Base-by-base conservation (phyloP, 306 rosid species). In the Delonix regia region DNA sequence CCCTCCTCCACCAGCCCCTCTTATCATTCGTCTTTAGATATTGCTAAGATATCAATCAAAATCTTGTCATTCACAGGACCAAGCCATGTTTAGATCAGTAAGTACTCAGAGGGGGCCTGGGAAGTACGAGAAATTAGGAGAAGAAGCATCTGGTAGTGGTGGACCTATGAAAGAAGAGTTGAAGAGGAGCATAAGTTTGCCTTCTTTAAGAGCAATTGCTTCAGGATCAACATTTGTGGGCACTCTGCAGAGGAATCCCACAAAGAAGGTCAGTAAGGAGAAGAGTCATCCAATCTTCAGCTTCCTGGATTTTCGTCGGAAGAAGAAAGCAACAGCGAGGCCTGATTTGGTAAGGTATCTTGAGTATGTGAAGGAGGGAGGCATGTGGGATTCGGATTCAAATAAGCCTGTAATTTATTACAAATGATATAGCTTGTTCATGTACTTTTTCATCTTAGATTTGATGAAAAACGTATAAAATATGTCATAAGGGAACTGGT, bases 341-440 rank as follows among this genome's bases (percentile, higher is more conserved):
- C 95, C 92, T 33, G 92, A 88, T 61, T 79, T 88, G 64, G 61
- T 84, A 0, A 88, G 95, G 81, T 90, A 90, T 71, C 49, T 85
- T n/a, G 88, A 88, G 78, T 90, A 88, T 77, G 27, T 90, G 36
- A 90, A 90, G 84, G 95, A 90, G 71, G 95, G 91, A 63, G 95
- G 95, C 80, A 60, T 82, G 79, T 90, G 92, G 92, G 89, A 90
- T 85, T 59, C 6, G 33, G 78, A 85, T 18, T 61, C 88, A 27
- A 87, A 83, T 76, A 61, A 72, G 28, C 92, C 95, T 72, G 91
- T 90, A 22, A 88, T 90, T 38, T 70, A 88, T 73, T 88, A 86
- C 65, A 88, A 82, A 62, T 88, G 86, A 88, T 25, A 65, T 11
- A 0, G 16, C 25, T 64, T 34, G 22, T 34, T 0, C 0, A 33